Evolutionary conservation across 805 yeast genomes (phyloP), one percentile per base, ranked within the genome.

Genomic region (Myxozyma udenii): DNA sequence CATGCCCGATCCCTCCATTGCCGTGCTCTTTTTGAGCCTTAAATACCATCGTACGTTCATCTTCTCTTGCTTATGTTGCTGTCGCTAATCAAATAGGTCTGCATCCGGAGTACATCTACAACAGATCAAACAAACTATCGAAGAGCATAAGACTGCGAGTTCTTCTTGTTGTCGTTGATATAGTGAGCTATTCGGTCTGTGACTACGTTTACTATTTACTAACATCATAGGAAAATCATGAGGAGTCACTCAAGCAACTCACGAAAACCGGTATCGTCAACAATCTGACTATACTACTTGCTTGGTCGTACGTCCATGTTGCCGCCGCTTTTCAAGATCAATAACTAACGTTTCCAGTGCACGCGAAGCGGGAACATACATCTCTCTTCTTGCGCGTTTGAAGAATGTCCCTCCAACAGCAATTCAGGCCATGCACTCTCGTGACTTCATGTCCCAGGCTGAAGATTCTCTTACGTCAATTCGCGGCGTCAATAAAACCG

Each of bases 41-140:
- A 57, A 58, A 43, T 62, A 62, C 45, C 65, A 62, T 41, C 53
- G 60, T 51, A 44, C 19, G 59, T 24, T 3, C 24, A 4, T 21
- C n/a, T n/a, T n/a, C n/a, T n/a, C n/a, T n/a, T n/a, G n/a, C n/a
- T n/a, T n/a, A n/a, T n/a, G n/a, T n/a, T n/a, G n/a, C n/a, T n/a
- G n/a, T n/a, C n/a, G n/a, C n/a, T 37, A 23, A 12, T n/a, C 16
- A 12, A 19, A 22, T 22, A 55, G 56, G 66, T 12, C 57, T 73
- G 25, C 72, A 68, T 41, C 76, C 75, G 2, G 76, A 72, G 51
- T 72, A 73, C 51, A 70, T 73, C 18, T 66, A 64, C 61, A 57
- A 60, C 18, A 66, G 76, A 14, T 66, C 73, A 22, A 55, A 58
- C 21, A 57, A 61, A 44, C 60, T 73, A 16, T 72, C 72, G 14